These are phyloP conservation scores for Aureobasidium namibiae DNA, from an alignment of 2,329 filamentous ascomycete genomes.

Conservation along the genomic window DNA sequence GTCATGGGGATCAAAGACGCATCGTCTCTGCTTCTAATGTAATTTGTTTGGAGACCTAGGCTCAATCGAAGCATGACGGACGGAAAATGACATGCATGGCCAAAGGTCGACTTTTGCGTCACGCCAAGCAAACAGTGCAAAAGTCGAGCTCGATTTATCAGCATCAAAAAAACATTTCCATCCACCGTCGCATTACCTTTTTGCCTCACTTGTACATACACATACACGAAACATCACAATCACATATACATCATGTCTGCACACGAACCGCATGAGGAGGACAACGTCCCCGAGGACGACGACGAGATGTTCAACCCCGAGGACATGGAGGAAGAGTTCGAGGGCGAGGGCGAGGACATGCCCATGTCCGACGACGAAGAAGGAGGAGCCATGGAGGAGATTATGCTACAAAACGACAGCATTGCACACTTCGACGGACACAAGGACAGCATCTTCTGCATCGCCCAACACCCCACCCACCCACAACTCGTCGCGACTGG, in stretches of 20 bases:
- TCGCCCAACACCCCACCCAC: constrained; percentile 80
- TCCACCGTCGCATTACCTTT: no score
- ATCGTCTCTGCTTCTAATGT: neutral
- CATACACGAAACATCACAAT: neutral
- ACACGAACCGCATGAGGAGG: constrained; percentile 12
- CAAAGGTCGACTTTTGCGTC: constrained; percentile 1
- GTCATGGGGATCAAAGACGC: neutral
- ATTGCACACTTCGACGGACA: constrained; percentile 85
- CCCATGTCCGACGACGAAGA: constrained; percentile 71
- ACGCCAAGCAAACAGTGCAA: constrained; percentile 9
- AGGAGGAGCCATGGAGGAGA: constrained; percentile 52
- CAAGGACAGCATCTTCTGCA: constrained; percentile 86
- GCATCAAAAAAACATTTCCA: constrained; percentile 5
- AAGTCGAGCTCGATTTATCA: constrained; percentile 8
- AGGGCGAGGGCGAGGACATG: constrained; percentile 57
- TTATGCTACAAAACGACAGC: constrained; percentile 84
- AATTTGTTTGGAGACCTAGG: constrained; percentile 1
- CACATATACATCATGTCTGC: constrained; percentile 4
- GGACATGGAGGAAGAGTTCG: constrained; percentile 63
- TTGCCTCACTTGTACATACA: no score
- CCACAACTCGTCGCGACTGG: constrained; percentile 78
- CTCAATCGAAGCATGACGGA: neutral
- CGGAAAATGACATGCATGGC: constrained; percentile 3
- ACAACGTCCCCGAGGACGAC: constrained; percentile 40
- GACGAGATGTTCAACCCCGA: constrained; percentile 65